phyloP scores from a whole-genome alignment of 257 asterid species.

The Solanum peruvianum region DNA sequence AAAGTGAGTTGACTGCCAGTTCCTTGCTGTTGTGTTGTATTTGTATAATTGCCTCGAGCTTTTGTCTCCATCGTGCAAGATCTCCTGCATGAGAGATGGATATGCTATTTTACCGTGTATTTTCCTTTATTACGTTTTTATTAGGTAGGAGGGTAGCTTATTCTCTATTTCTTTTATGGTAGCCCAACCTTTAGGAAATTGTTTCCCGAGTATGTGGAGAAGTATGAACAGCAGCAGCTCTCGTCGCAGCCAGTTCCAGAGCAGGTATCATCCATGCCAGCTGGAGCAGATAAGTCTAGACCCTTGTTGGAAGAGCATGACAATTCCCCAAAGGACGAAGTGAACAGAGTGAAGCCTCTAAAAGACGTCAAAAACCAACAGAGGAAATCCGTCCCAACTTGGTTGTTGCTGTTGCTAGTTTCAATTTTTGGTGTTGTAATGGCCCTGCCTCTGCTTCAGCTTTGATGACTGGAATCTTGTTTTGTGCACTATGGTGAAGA shows the following conservation, averaged over 20 bases:
- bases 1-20: conserved; percentile 38
- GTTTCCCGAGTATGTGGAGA: conserved; percentile 80
- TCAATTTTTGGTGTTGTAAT: conserved; percentile 63
- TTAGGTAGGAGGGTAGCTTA: neutral
- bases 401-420: conserved; percentile 57
- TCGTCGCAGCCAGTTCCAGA: conserved; percentile 33
- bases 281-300: conserved; percentile 15
- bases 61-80: neutral
- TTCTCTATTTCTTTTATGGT: conserved; percentile 4
- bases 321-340: conserved; percentile 20
- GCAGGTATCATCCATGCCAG: conserved; percentile 24
- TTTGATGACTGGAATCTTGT: conserved; percentile 15
- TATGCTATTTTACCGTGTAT: neutral
- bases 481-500: neutral
- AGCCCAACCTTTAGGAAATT: conserved; percentile 77
- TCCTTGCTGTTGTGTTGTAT: neutral
- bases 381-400: conserved; percentile 49
- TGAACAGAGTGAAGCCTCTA: conserved; percentile 20
- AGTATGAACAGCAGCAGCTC: conserved; percentile 51
- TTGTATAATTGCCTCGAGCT: neutral
- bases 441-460: conserved; percentile 91
- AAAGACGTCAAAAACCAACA: conserved; percentile 36
- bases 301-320: conserved; percentile 32
- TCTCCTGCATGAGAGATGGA: neutral
- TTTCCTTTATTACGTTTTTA: neutral